Evolutionary conservation across 2,329 filamentous ascomycete genomes (phyloP).

Genomic region (Teratosphaeria viscida): DNA sequence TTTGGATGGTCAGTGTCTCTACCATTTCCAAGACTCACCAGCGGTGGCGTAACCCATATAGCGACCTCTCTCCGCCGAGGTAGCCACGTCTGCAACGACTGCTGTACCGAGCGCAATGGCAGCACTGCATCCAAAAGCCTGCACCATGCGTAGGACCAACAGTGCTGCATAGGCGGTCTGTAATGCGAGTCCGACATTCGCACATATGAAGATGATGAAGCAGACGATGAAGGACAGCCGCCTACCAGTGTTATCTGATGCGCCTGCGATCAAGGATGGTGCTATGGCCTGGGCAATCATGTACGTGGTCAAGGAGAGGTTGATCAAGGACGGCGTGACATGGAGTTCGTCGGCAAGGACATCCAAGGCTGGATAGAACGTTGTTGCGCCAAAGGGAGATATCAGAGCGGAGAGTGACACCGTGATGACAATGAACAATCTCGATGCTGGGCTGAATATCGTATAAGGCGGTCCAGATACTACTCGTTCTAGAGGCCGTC

Average conservation of each 20-base stretch:
- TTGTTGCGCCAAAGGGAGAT: constrained; percentile 28
- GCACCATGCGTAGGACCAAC: constrained; percentile 26
- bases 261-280: constrained; percentile 18
- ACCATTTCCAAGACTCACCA: not conserved
- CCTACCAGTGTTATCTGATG: constrained; percentile 19
- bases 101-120: constrained; percentile 27
- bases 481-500: not conserved
- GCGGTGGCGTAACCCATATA: constrained; percentile 30
- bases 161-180: constrained; percentile 17
- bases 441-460: constrained; percentile 16
- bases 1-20: not conserved
- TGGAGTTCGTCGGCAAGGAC: constrained; percentile 39
- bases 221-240: constrained; percentile 18
- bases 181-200: constrained; percentile 18
- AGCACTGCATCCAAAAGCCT: constrained; percentile 32
- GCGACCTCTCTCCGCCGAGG: constrained; percentile 24
- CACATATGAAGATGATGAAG: constrained; percentile 19
- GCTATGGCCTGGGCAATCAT: constrained; percentile 48
- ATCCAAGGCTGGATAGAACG: constrained; percentile 46
- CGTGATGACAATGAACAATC: constrained; percentile 18
- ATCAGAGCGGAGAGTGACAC: constrained; percentile 20
- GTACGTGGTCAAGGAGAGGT: constrained; percentile 48
- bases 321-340: constrained; percentile 34
- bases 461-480: constrained; percentile 14
- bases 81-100: constrained; percentile 28